Evolutionary conservation across 2,329 filamentous ascomycete genomes (phyloP), one percentile per base, ranked within the genome.

Genomic region (Aureobasidium namibiae): DNA sequence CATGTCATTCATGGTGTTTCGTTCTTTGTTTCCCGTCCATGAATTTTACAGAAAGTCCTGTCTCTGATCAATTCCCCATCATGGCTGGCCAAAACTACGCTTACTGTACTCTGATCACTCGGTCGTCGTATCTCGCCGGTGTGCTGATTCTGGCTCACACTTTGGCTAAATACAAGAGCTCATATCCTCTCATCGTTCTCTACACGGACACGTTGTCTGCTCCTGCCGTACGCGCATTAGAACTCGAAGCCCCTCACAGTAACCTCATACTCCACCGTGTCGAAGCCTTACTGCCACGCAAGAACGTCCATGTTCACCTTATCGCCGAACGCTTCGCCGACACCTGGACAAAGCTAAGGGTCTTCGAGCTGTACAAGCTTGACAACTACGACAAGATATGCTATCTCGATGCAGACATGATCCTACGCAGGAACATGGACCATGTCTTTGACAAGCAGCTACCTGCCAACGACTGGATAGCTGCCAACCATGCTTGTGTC

Each of bases 341-440:
- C 63, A 82, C 79, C 3, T 81, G 78, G 76, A 81, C 79, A 2
- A 81, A 82, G 64, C 71, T 82, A 3, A 75, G 77, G n/a, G 78
- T 80, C 23, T 81, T 82, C 64, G 74, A 79, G 59, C 61, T 78
- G 4, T 61, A 67, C 63, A 68, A 66, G 58, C 36, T 65, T 61
- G 63, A 61, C 56, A 62, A 67, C 50, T 74, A 73, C 44, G 70
- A 76, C 41, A 70, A 69, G 7, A 64, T 80, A 16, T 79, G 77
- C 64, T 80, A 80, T 62, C 71, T 82, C 4, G 80, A 82, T 62
- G 78, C 78, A 9, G 79, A 82, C 62, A 80, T 81, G 73, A 73
- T 78, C 60, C 67, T 80, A 34, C 72, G 73, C 64, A 64, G 64
- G 61, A 73, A 74, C 60, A 75, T 77, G 62, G 75, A 78, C 57